Conservation (phyloP, 768 basidiomycete species). For the Boletus huronensis region DNA sequence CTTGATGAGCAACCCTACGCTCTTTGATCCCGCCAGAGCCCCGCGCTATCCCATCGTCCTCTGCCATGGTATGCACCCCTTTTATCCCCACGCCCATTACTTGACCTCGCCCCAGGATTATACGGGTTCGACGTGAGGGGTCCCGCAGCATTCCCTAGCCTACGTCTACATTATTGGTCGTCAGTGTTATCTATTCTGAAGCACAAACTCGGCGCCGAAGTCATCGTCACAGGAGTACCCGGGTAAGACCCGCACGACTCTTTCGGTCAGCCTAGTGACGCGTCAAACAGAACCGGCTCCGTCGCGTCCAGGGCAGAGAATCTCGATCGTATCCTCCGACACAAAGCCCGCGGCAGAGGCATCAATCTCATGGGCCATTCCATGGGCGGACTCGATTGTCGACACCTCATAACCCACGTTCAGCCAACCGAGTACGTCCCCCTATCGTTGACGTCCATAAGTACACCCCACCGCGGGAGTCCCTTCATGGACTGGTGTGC, state of each 20-base stretch:
- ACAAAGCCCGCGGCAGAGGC: slow-evolving; percentile 66
- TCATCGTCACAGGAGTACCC: slow-evolving; percentile 94
- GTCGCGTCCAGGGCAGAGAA: slow-evolving; percentile 75
- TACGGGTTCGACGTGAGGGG: slow-evolving; percentile 95
- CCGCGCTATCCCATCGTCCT: slow-evolving; percentile 91
- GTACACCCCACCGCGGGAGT: slow-evolving; percentile 92
- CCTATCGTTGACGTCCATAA: slow-evolving; percentile 81
- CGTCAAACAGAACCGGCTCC: slow-evolving; percentile 71
- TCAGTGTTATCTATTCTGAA: slow-evolving; percentile 79
- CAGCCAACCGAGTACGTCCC: slow-evolving; percentile 81
- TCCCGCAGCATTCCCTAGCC: slow-evolving; percentile 73
- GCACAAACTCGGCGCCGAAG: slow-evolving; percentile 82
- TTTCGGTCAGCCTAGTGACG: background rate
- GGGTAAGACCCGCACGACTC: slow-evolving; percentile 49
- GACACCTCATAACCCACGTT: slow-evolving; percentile 86
- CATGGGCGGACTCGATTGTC: slow-evolving; percentile 96
- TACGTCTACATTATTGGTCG: slow-evolving; percentile 93
- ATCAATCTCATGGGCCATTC: slow-evolving; percentile 95
- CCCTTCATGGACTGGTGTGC: slow-evolving; percentile 99
- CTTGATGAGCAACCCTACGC: slow-evolving; percentile 69
- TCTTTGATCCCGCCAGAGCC: slow-evolving; percentile 72
- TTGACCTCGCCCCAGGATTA: slow-evolving; percentile 51
- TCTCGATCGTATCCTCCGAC: slow-evolving; percentile 68
- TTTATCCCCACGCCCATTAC: background rate
- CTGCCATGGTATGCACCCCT: slow-evolving; percentile 71